phyloP scores from a whole-genome alignment of 2,329 filamentous ascomycete genomes.

The Epichloe amarillans region DNA sequence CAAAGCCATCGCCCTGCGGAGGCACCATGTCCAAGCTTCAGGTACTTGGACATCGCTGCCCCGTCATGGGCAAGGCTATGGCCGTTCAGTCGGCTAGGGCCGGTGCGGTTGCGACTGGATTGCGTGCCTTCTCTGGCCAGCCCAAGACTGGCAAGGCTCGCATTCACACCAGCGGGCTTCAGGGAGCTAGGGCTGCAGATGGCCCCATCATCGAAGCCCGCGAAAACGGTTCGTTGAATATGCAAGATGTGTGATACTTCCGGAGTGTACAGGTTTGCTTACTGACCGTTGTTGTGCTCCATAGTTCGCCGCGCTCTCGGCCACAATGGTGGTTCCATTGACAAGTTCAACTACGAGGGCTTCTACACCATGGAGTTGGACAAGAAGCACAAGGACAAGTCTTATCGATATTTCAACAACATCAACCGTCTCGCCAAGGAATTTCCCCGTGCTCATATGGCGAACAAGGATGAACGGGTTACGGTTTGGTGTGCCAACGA shows the following conservation, averaged over 20 bases:
- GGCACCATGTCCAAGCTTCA: slow-evolving; percentile 96
- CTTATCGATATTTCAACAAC: slow-evolving; percentile 99
- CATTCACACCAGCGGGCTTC: slow-evolving; percentile 66
- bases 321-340: slow-evolving; percentile 11
- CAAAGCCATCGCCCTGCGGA: slow-evolving; percentile 60
- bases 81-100: slow-evolving; percentile 62
- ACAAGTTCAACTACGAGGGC: slow-evolving; percentile 76
- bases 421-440: slow-evolving; percentile 97
- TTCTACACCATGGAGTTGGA: slow-evolving; percentile 85
- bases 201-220: slow-evolving; percentile 32
- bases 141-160: slow-evolving; percentile 50
- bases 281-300: not conserved
- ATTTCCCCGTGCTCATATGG: slow-evolving; percentile 89
- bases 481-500: slow-evolving; percentile 99
- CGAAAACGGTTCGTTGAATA: slow-evolving; percentile 33
- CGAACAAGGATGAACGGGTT: slow-evolving; percentile 67
- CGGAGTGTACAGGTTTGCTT: not conserved
- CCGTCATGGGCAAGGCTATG: slow-evolving; percentile 96
- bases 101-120: slow-evolving; percentile 32
- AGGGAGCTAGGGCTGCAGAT: slow-evolving; percentile 69
- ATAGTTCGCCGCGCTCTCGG: slow-evolving; percentile 2
- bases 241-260: not conserved
- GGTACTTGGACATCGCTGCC: slow-evolving; percentile 85
- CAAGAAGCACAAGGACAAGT: slow-evolving; percentile 99
- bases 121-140: slow-evolving; percentile 38